Conservation (phyloP, 495 filamentous ascomycete genomes). For the Cryomyces minteri region DNA sequence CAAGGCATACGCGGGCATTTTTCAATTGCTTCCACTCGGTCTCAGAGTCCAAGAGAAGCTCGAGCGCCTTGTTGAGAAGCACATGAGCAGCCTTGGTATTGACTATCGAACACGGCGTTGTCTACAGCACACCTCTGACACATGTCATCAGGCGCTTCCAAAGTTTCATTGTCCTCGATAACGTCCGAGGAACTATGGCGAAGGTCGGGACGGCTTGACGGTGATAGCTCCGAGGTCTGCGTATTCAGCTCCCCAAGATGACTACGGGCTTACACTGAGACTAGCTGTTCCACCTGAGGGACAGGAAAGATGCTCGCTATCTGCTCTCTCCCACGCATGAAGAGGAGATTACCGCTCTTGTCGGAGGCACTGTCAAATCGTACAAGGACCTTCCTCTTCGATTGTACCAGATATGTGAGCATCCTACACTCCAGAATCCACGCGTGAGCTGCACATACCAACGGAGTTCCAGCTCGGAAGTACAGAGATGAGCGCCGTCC, state of each 20-base stretch:
- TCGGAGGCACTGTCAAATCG: conserved; percentile 54
- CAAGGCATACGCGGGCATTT: conserved; percentile 72
- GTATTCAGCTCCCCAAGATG: no score
- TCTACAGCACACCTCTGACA: conserved; percentile 11
- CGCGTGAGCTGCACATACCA: not conserved
- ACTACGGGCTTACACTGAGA: no score
- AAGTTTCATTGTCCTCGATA: conserved; percentile 72
- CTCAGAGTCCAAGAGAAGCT: conserved; percentile 78
- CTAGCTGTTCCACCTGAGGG: conserved; percentile 56
- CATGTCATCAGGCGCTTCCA: conserved; percentile 44
- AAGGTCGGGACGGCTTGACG: conserved; percentile 40
- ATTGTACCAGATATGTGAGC: conserved; percentile 57
- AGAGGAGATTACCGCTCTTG: conserved; percentile 79
- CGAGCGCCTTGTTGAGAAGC: conserved; percentile 66
- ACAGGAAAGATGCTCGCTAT: conserved; percentile 57
- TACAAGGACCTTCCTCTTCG: conserved; percentile 75
- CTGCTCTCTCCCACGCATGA: conserved; percentile 89
- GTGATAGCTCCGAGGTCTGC: conserved; percentile 10
- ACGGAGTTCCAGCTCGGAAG: conserved; percentile 44
- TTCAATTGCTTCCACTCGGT: conserved; percentile 86
- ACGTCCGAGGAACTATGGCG: conserved; percentile 76
- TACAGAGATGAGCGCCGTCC: conserved; percentile 86
- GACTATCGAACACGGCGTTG: conserved; percentile 32
- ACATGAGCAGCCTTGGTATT: conserved; percentile 42
- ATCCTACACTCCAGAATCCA: conserved; percentile 23